Base-by-base conservation (phyloP, 371 early-diverging fungal species). In the Rhizopus sp. region DNA sequence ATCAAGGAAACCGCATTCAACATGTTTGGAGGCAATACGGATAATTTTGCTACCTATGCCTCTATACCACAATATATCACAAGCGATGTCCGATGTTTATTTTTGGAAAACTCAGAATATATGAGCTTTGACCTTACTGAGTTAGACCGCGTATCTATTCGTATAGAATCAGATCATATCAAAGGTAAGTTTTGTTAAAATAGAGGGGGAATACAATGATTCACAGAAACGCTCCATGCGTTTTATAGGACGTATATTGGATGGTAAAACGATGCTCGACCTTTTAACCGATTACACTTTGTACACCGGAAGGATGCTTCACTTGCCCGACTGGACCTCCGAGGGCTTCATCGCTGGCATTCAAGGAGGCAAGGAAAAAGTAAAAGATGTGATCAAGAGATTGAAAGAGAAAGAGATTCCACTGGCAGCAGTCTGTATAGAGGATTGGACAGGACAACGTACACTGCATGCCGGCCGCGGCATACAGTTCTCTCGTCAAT, bases 31-130 rank as follows among this genome's bases (percentile, higher is more conserved):
- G 51, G 42, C 9, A 63, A 64, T 40, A 15, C 57, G 15, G 75
- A 77, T 52, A 45, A 40, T 39, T 68, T 70, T 50, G 68, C 78
- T 3, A 73, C 79, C 0, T 74, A 75, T 52, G 66, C 73, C 15
- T 67, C 78, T 9, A 68, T 82, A n/a, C 82, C 84, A 5, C 76
- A 79, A 23, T 82, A 71, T 55, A 64, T 83, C 39, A 75, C 78
- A 1, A 72, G 72, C 23, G 75, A 76, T 50, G 61, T 68, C 39
- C 68, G 73, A 3, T 73, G 72, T 15, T 50, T 83, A 9, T 78
- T 76, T 45, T 62, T 83, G 45, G 76, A 79, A 41, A 77, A 78
- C n/a, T 62, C 68, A 42, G 76, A 82, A 49, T 83, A 77, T 53
- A 63, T 63, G 46, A 71, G 73, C 23, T 83, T 83, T 63, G 81